Conservation (phyloP, 2,329 filamentous ascomycete species). For the Apiospora arundinis region DNA sequence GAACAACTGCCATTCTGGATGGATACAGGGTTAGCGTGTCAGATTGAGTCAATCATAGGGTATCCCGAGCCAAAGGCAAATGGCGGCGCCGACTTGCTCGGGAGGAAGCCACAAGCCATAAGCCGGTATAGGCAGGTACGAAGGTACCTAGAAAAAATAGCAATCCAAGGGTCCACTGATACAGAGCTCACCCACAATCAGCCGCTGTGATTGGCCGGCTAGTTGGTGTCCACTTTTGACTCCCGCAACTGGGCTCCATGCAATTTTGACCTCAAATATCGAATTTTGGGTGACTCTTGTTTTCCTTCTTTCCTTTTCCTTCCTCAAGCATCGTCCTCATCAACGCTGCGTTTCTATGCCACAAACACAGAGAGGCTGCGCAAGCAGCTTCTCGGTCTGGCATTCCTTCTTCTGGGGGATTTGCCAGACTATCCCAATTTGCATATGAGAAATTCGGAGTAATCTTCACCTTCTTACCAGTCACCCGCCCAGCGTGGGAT, state of each 20-base stretch:
- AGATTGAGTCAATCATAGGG: constrained; percentile 7
- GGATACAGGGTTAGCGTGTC: constrained; percentile 4
- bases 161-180: neutral
- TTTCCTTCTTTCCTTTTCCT: constrained; percentile 46
- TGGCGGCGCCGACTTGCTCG: constrained; percentile 17
- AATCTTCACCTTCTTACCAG: constrained; percentile 72
- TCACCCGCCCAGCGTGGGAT: constrained; percentile 51
- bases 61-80: neutral
- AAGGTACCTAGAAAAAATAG: neutral
- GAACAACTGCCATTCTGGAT: constrained; percentile 14
- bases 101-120: constrained; percentile 20
- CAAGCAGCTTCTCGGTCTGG: constrained; percentile 44
- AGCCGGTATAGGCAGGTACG: constrained; percentile 15
- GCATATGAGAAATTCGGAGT: constrained; percentile 99
- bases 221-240: neutral
- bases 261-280: constrained; percentile 21
- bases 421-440: constrained; percentile 31
- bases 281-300: constrained; percentile 29
- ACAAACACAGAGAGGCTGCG: constrained; percentile 68
- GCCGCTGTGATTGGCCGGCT: neutral
- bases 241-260: neutral
- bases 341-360: constrained; percentile 97
- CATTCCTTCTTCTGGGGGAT: constrained; percentile 30
- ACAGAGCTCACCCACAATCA: neutral
- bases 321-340: constrained; percentile 78